Conservation (phyloP, 2,329 filamentous ascomycete species). For the Beauveria asiatica region DNA sequence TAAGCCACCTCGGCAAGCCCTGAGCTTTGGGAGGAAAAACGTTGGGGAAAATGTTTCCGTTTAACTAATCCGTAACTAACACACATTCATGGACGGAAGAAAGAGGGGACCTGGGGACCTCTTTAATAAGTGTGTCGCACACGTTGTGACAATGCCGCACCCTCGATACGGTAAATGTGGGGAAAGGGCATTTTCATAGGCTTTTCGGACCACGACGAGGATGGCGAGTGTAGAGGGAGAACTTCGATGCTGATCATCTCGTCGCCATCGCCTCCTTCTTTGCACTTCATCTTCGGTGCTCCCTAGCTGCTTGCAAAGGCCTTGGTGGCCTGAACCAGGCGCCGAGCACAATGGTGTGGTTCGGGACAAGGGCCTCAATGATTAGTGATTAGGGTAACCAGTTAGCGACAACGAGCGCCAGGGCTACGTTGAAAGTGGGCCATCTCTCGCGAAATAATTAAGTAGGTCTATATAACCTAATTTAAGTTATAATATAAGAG, state of each 20-base stretch:
- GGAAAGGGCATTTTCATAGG: background rate
- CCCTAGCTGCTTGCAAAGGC: background rate
- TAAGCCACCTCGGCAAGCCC: background rate
- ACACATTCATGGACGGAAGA: background rate
- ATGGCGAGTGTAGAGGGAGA: background rate
- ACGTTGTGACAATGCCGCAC: constrained; percentile 1
- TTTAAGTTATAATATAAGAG: no score
- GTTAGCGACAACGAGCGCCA: background rate
- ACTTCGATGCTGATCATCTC: background rate
- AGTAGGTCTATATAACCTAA: no score
- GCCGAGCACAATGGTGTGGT: background rate
- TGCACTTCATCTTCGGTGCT: no score
- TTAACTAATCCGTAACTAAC: no score
- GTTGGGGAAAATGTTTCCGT: background rate
- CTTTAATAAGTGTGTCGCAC: background rate
- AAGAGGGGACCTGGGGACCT: background rate
- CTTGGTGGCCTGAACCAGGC: background rate
- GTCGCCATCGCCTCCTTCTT: background rate
- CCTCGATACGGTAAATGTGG: background rate
- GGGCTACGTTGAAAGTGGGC: constrained; percentile 3
- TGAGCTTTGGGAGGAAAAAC: background rate
- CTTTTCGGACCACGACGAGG: background rate
- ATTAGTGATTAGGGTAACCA: constrained; percentile 2
- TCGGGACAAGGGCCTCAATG: background rate
- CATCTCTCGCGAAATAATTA: no score